These are phyloP conservation scores for Penicillium taxi DNA, from an alignment of 495 filamentous ascomycete genomes.

Conservation along the genomic window DNA sequence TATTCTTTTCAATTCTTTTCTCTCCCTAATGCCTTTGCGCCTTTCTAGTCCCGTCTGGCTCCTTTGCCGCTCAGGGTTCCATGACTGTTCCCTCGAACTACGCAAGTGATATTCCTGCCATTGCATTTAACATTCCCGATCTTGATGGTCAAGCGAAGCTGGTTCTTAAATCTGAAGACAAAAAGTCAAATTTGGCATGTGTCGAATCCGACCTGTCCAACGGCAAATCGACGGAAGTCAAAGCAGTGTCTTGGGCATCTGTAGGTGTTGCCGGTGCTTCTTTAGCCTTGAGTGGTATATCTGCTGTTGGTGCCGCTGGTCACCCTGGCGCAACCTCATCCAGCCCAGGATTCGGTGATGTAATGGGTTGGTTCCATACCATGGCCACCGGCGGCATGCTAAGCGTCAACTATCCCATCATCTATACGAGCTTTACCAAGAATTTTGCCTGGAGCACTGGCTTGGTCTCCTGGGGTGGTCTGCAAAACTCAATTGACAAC, in stretches of 20 bases:
- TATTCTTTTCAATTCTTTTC: background rate
- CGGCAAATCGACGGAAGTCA: constrained; percentile 68
- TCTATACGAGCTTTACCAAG: constrained; percentile 80
- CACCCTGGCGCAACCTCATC: constrained; percentile 56
- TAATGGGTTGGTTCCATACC: constrained; percentile 85
- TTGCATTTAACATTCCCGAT: constrained; percentile 88
- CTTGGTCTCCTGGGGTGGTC: constrained; percentile 67
- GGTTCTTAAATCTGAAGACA: constrained; percentile 56
- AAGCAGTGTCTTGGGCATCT: constrained; percentile 76
- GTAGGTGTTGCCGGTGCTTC: constrained; percentile 83
- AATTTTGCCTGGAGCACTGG: constrained; percentile 94
- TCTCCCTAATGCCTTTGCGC: background rate
- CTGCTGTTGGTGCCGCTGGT: constrained; percentile 58
- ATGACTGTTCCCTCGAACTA: constrained; percentile 62
- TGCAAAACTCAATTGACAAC: constrained; percentile 78
- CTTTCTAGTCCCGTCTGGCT: constrained; percentile 57
- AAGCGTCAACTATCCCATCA: constrained; percentile 73
- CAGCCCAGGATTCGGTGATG: constrained; percentile 79
- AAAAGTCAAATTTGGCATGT: constrained; percentile 63
- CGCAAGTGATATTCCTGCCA: constrained; percentile 70
- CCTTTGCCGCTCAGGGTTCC: constrained; percentile 62
- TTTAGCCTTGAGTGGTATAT: constrained; percentile 63
- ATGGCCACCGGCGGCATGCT: constrained; percentile 96
- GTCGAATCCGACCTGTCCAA: constrained; percentile 76
- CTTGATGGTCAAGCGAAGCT: constrained; percentile 81